These are phyloP conservation scores for Bondarzewia mesenterica DNA, from an alignment of 1,284 basidiomycete species.

Conservation along the genomic window DNA sequence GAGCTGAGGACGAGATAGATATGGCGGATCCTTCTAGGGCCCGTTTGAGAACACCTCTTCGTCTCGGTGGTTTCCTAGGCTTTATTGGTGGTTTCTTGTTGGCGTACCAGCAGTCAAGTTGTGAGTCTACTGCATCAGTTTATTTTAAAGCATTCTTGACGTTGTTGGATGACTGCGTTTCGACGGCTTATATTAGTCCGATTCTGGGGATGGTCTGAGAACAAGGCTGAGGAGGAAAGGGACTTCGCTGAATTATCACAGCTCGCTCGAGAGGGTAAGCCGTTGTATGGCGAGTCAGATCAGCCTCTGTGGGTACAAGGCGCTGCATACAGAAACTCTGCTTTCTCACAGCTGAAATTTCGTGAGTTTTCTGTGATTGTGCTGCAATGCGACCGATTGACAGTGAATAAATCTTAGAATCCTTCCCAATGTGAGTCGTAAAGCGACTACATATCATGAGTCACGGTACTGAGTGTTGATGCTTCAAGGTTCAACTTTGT, in stretches of 20 bases:
- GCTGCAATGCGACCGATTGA: neutral
- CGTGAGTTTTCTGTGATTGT: slow-evolving; percentile 44
- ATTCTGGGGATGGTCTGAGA: slow-evolving; percentile 97
- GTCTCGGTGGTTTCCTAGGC: slow-evolving; percentile 51
- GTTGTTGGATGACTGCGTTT: slow-evolving; percentile 7
- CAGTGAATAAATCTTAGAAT: slow-evolving; percentile 31
- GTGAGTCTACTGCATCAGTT: slow-evolving; percentile 40
- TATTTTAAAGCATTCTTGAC: slow-evolving; percentile 2
- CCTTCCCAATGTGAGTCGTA: slow-evolving; percentile 63
- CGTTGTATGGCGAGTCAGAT: slow-evolving; percentile 77
- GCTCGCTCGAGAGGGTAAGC: slow-evolving; percentile 65
- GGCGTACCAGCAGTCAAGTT: slow-evolving; percentile 86
- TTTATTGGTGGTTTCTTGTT: slow-evolving; percentile 87
- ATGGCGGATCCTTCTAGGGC: slow-evolving; percentile 36
- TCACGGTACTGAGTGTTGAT: neutral
- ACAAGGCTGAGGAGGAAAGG: slow-evolving; percentile 71
- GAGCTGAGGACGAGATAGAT: slow-evolving; percentile 23
- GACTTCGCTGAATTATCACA: slow-evolving; percentile 75
- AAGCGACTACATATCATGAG: too few species aligned
- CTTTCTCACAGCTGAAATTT: slow-evolving; percentile 88
- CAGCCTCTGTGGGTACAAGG: slow-evolving; percentile 87
- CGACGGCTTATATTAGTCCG: slow-evolving; percentile 57
- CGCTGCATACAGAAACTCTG: slow-evolving; percentile 85
- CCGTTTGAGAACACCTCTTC: slow-evolving; percentile 31
- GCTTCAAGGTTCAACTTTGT: slow-evolving; percentile 81